Base-by-base conservation (phyloP, 1,284 basidiomycete species). In the Fomitopsis pinicola region DNA sequence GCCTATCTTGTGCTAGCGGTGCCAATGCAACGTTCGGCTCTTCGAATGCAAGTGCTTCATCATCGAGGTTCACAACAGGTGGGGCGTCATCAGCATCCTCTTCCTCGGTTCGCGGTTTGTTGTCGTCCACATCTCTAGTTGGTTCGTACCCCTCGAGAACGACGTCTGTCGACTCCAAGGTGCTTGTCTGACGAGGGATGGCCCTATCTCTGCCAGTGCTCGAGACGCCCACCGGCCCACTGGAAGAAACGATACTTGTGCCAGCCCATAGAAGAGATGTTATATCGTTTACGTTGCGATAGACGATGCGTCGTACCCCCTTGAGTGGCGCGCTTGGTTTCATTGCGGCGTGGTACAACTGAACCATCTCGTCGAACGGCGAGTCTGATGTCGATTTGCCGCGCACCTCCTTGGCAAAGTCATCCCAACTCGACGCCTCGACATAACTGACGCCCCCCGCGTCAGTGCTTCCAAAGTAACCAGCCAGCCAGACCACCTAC, bases 301-400 rank as follows among this genome's bases (percentile, higher is more conserved):
- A 79, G 12, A 73, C 62, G 2, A 81, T 61, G 15, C 73, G 69
- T 22, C 74, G 70, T 17, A 76, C 2, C 57, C 36, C 66, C 62
- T n/a, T 61, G 59, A 63, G n/a, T n/a, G n/a, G n/a, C n/a, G n/a
- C n/a, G n/a, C n/a, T n/a, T n/a, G n/a, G n/a, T n/a, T n/a, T n/a
- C n/a, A n/a, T 22, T 22, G 22, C 22, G 1, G 22, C 46, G 46
- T 48, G 5, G 26, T 48, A 48, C 2, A 82, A 63, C 42, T 77
- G 72, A 2, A 82, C 66, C 66, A 82, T 68, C 59, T 78, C 76
- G 55, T 82, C 80, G 33, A 75, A 64, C 0, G 70, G 45, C 0
- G 73, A 69, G 2, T 58, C 59, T 3, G 58, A 40, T 0, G 69
- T 68, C 1, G 76, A 75, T 3, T 59, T 60, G 14, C 9, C 15